These are phyloP conservation scores for Ilyonectria destructans DNA, from an alignment of 2,329 filamentous ascomycete species.

Conservation along the genomic window DNA sequence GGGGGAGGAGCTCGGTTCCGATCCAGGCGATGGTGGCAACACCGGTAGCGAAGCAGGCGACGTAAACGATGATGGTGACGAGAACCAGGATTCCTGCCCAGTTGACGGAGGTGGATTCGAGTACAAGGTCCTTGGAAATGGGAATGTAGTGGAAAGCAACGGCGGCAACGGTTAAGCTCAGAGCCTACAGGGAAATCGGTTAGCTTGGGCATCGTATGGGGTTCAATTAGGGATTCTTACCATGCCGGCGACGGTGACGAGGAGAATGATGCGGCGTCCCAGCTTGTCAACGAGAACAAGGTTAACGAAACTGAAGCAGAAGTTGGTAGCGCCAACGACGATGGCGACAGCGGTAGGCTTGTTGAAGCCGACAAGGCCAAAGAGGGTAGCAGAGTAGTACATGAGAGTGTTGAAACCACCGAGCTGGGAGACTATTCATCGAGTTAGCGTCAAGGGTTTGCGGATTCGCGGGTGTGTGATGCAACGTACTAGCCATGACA, in stretches of 20 bases:
- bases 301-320: constrained; percentile 64
- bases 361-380: constrained; percentile 63
- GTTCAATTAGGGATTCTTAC: constrained; percentile 14
- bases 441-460: neutral
- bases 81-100: constrained; percentile 46
- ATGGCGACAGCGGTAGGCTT: constrained; percentile 63
- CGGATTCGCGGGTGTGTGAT: neutral
- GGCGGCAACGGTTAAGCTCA: constrained; percentile 58
- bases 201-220: too few species aligned
- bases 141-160: constrained; percentile 62
- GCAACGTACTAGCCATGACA: constrained; percentile 59
- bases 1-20: constrained; percentile 61
- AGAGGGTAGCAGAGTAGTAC: constrained; percentile 66
- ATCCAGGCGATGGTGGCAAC: constrained; percentile 64
- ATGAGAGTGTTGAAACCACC: constrained; percentile 66
- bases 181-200: constrained; percentile 46
- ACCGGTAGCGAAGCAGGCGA: constrained; percentile 57
- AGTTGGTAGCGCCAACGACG: constrained; percentile 62
- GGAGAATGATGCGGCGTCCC: constrained; percentile 60
- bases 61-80: constrained; percentile 61
- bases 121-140: constrained; percentile 58
- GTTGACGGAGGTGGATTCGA: constrained; percentile 51
- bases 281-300: constrained; percentile 60
- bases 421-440: constrained; percentile 58
- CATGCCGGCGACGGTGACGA: constrained; percentile 55